Percentiles rank a stretch among this genome's conserved stretches.
Evolutionary conservation across 768 basidiomycete genomes (phyloP).

Genomic region (Hebeloma cylindrosporum): DNA sequence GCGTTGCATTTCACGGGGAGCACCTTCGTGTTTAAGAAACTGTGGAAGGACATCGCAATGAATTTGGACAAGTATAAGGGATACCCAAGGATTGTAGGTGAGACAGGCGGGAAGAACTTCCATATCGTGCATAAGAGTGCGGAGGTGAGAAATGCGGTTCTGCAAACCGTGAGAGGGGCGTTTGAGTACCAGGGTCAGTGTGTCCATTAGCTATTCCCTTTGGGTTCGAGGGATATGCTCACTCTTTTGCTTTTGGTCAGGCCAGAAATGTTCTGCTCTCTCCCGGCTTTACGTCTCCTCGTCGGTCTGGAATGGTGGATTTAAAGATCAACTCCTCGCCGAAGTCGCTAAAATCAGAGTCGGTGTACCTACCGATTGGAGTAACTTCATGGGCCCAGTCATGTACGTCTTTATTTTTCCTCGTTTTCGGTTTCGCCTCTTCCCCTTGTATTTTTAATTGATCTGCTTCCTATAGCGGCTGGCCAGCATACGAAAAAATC

Average conservation of each 20-base stretch:
- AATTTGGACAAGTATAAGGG: constrained; percentile 86
- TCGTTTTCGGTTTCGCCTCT: neutral
- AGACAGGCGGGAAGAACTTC: constrained; percentile 99
- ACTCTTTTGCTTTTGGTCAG: constrained; percentile 38
- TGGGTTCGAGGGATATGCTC: neutral
- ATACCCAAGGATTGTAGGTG: constrained; percentile 96
- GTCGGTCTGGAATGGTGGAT: constrained; percentile 81
- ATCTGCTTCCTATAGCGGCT: constrained; percentile 48
- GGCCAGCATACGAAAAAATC: constrained; percentile 88
- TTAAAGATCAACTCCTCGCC: constrained; percentile 73
- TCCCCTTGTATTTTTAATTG: constrained; percentile 2
- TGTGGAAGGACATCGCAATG: constrained; percentile 93
- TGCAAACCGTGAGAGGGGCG: constrained; percentile 83
- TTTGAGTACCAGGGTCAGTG: constrained; percentile 95
- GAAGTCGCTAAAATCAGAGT: constrained; percentile 86
- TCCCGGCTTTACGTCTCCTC: constrained; percentile 89
- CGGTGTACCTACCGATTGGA: constrained; percentile 72
- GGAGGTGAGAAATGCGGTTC: constrained; percentile 84
- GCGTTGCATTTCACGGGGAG: constrained; percentile 96
- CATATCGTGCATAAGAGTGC: constrained; percentile 89
- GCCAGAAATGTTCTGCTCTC: constrained; percentile 96
- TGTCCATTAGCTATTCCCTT: constrained; percentile 2
- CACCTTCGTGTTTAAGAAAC: constrained; percentile 89
- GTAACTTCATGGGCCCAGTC: constrained; percentile 94
- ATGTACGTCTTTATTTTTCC: constrained; percentile 52